Evolutionary conservation across 768 basidiomycete genomes (phyloP).

Genomic region (Ephemerocybe angulata): DNA sequence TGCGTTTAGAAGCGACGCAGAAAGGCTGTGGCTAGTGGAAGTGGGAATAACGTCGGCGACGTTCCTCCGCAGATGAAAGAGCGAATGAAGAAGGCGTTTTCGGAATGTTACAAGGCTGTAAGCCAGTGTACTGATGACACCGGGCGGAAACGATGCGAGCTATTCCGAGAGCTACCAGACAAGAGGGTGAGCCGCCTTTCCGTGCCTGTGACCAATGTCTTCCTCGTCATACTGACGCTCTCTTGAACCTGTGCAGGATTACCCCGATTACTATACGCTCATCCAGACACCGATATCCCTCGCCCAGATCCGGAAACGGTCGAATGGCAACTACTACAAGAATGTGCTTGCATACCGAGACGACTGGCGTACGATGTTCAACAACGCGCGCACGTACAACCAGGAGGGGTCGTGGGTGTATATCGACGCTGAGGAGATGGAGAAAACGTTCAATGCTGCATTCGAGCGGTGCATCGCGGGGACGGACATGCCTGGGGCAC

Average conservation of each 20-base stretch:
- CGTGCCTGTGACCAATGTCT: too few relatives aligned
- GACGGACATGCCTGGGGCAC: slow-evolving; percentile 73
- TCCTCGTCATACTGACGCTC: slow-evolving; percentile 3
- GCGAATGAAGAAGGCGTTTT: slow-evolving; percentile 81
- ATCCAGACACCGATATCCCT: slow-evolving; percentile 88
- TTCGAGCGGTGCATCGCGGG: slow-evolving; percentile 64
- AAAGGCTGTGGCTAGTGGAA: slow-evolving; percentile 43
- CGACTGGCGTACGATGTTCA: slow-evolving; percentile 90
- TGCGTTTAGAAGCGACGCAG: slow-evolving; percentile 77
- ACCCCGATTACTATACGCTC: slow-evolving; percentile 89
- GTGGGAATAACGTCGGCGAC: slow-evolving; percentile 34
- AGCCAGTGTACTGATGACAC: slow-evolving; percentile 65
- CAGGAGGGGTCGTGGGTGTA: slow-evolving; percentile 95
- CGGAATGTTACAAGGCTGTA: slow-evolving; percentile 72
- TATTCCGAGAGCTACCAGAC: slow-evolving; percentile 86
- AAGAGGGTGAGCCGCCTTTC: slow-evolving; percentile 48
- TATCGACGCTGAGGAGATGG: slow-evolving; percentile 91
- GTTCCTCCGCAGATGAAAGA: slow-evolving; percentile 58
- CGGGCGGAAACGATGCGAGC: slow-evolving; percentile 77
- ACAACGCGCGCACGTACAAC: slow-evolving; percentile 91
- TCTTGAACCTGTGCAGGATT: slow-evolving; percentile 48
- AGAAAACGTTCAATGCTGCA: slow-evolving; percentile 75
- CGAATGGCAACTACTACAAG: slow-evolving; percentile 66
- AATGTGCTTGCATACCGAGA: slow-evolving; percentile 64
- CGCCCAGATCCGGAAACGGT: slow-evolving; percentile 78